Evolutionary conservation across 2,329 filamentous ascomycete species (phyloP).

Genomic region (Penicillium sp.): DNA sequence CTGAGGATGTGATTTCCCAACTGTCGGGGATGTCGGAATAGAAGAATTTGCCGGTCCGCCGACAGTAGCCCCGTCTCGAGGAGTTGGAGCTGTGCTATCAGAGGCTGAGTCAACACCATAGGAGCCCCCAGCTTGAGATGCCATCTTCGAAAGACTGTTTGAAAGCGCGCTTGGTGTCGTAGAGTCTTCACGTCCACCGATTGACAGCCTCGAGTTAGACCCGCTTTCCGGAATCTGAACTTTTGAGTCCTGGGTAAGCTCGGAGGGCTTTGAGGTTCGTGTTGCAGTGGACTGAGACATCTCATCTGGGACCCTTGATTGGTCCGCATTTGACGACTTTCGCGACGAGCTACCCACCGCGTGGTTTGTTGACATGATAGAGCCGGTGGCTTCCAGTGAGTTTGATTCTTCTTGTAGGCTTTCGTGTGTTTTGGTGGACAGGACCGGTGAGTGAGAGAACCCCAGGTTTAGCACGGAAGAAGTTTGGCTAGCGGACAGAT

Average conservation of each 20-base stretch:
- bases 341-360: constrained; percentile 31
- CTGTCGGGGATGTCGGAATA: constrained; percentile 28
- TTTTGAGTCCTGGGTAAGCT: constrained; percentile 31
- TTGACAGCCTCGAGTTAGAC: constrained; percentile 41
- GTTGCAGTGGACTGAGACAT: constrained; percentile 30
- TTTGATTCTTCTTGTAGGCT: constrained; percentile 36
- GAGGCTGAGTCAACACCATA: constrained; percentile 39
- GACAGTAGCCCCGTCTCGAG: constrained; percentile 37
- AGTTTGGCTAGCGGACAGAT: constrained; percentile 38
- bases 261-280: constrained; percentile 36
- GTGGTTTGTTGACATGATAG: constrained; percentile 29
- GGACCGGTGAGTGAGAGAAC: constrained; percentile 42
- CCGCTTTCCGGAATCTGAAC: constrained; percentile 40
- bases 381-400: constrained; percentile 30
- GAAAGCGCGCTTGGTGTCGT: constrained; percentile 35
- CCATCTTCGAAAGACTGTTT: constrained; percentile 40
- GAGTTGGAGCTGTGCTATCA: constrained; percentile 36
- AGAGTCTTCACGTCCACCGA: constrained; percentile 36
- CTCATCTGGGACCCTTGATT: constrained; percentile 39
- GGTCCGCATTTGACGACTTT: constrained; percentile 34
- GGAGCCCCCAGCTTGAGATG: constrained; percentile 34
- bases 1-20: constrained; percentile 45
- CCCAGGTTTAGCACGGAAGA: constrained; percentile 40
- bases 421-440: constrained; percentile 39
- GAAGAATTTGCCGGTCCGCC: constrained; percentile 38